Percentiles rank a stretch among this genome's conserved stretches.
Conservation (phyloP, 108 stramenopile genomes). For the Cyclotella sp. region DNA sequence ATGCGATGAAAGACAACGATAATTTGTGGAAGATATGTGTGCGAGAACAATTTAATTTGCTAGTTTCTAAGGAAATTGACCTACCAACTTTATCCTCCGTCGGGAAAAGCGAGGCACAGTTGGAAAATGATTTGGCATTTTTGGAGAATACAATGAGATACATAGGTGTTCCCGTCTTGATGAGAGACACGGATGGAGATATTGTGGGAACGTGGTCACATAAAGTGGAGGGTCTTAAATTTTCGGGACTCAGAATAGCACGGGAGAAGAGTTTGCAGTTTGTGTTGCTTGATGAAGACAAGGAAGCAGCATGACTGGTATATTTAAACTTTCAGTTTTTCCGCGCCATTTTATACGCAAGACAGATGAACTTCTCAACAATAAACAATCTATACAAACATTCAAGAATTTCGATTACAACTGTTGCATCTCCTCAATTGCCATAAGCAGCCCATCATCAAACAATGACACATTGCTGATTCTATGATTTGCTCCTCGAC, state of each 20-base stretch:
- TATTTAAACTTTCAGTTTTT: background rate
- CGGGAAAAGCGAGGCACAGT: slow-evolving; percentile 8
- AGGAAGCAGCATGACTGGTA: background rate
- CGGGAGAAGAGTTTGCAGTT: slow-evolving; percentile 28
- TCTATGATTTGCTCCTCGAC: background rate
- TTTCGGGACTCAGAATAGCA: slow-evolving; percentile 29
- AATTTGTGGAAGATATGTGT: slow-evolving; percentile 37
- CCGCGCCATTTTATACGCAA: background rate
- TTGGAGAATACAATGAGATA: slow-evolving; percentile 36
- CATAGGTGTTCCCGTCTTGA: slow-evolving; percentile 48
- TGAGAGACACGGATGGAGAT: slow-evolving; percentile 54
- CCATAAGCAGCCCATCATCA: slow-evolving; percentile 17
- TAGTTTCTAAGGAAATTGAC: background rate
- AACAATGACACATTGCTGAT: background rate
- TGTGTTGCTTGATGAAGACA: slow-evolving; percentile 28
- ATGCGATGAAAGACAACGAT: background rate
- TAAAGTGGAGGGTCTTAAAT: slow-evolving; percentile 39
- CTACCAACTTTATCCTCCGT: background rate
- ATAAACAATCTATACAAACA: background rate
- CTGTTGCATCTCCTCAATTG: slow-evolving; percentile 23
- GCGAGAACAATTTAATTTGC: slow-evolving; percentile 23
- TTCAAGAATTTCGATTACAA: background rate
- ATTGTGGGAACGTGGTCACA: slow-evolving; percentile 46
- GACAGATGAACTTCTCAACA: too few relatives aligned
- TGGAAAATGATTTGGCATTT: slow-evolving; percentile 23